These are phyloP conservation scores for Solanum gandarillasii DNA, from an alignment of 257 asterid genomes.

Conservation along the genomic window DNA sequence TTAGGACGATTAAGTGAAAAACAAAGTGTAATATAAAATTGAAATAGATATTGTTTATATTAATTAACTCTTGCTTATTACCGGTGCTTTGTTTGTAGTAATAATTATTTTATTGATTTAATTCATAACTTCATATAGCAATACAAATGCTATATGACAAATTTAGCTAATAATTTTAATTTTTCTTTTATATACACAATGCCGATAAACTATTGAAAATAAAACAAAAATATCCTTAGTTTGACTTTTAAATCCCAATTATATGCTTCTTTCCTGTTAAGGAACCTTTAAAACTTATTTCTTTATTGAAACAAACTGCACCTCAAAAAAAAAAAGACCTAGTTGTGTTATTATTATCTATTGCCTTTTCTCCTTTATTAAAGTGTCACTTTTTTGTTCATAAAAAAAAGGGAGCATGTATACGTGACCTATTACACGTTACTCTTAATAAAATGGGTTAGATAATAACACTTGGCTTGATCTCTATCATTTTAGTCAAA, in stretches of 20 bases:
- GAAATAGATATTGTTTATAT: neutral
- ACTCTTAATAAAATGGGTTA: no score
- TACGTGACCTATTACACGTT: no score
- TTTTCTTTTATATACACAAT: neutral
- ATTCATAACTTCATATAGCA: neutral
- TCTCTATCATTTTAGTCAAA: neutral
- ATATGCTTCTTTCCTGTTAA: neutral
- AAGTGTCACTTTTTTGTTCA: neutral
- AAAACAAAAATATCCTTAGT: neutral
- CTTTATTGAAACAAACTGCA: neutral
- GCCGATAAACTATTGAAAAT: neutral
- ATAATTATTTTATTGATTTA: no score
- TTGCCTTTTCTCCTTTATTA: neutral
- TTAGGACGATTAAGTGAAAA: no score
- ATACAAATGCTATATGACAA: no score
- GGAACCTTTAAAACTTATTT: neutral
- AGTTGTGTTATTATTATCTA: neutral
- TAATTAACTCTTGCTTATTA: neutral
- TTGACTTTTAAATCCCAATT: neutral
- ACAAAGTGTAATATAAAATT: neutral
- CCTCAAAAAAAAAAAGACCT: neutral
- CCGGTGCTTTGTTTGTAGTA: neutral
- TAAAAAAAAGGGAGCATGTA: no score
- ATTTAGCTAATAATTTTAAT: no score
- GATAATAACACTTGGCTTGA: neutral